A percentile compares a stretch with the other conserved stretches of the same genome.
These are phyloP conservation scores for Fraxinus anomala DNA, from an alignment of 257 asterid species.

Conservation along the genomic window DNA sequence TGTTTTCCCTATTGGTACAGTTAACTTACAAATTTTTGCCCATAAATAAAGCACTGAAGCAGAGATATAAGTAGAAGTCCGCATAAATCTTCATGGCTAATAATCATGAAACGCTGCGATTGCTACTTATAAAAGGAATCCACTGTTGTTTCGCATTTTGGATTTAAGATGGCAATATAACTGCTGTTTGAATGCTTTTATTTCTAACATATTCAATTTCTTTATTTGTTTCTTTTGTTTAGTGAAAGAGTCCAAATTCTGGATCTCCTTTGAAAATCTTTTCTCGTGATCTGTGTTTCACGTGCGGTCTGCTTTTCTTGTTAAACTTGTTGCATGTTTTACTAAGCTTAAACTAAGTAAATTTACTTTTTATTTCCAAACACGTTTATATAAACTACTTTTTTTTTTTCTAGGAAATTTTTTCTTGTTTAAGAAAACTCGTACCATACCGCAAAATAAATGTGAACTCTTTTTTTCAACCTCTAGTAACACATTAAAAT, in stretches of 20 bases:
- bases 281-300: background rate
- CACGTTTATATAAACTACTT: background rate
- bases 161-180: background rate
- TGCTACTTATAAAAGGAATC: background rate
- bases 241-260: background rate
- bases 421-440: background rate
- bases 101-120: background rate
- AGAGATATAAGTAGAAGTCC: background rate
- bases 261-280: background rate
- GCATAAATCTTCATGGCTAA: background rate
- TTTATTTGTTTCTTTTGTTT: background rate
- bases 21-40: background rate
- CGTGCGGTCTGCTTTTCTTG: background rate
- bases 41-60: background rate
- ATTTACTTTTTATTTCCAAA: background rate
- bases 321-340: background rate
- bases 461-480: conserved; percentile 3
- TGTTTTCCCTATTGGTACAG: background rate
- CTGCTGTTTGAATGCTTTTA: background rate
- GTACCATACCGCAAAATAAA: background rate
- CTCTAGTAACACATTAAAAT: conserved; percentile 13
- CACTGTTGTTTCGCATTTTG: background rate
- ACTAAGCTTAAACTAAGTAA: background rate
- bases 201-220: background rate
- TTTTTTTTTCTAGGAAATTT: background rate